These are phyloP conservation scores for Soucietia sequanensis DNA, from an alignment of 805 yeast species.

Conservation along the genomic window DNA sequence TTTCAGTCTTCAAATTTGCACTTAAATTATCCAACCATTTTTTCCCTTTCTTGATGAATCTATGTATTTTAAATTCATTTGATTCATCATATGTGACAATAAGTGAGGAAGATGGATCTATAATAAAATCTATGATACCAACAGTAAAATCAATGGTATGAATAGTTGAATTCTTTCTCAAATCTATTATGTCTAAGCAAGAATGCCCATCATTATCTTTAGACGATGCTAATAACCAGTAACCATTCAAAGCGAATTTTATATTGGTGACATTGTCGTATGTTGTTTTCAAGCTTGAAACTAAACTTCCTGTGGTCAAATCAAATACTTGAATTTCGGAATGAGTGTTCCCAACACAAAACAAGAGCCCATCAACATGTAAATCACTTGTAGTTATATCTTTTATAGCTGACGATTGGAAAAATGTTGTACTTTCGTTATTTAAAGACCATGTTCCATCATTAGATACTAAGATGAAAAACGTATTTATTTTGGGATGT, in stretches of 20 bases:
- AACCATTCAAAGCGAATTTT: conserved; percentile 62
- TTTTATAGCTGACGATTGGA: conserved; percentile 9
- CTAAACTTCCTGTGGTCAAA: conserved; percentile 35
- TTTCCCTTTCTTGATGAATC: conserved; percentile 41
- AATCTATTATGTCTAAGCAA: conserved; percentile 44
- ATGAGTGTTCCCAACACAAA: conserved; percentile 37
- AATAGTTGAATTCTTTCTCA: conserved; percentile 38
- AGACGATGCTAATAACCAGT: conserved; percentile 47
- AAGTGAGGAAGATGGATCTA: conserved; percentile 38
- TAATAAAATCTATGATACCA: conserved; percentile 18
- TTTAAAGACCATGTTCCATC: conserved; percentile 21
- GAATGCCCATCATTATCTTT: conserved; percentile 15
- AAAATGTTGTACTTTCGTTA: conserved; percentile 7
- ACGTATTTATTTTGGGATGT: conserved; percentile 30
- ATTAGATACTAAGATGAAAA: conserved; percentile 26
- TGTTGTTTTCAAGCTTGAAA: conserved; percentile 29
- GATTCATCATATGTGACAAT: conserved; percentile 19
- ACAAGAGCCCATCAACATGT: conserved; percentile 50
- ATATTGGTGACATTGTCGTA: conserved; percentile 29
- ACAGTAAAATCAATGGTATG: conserved; percentile 26
- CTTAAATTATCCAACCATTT: conserved; percentile 23
- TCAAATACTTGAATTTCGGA: conserved; percentile 38
- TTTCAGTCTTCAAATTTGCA: conserved; percentile 2
- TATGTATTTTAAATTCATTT: conserved; percentile 25
- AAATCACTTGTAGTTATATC: conserved; percentile 23